Percentiles rank a stretch among this genome's conserved stretches.
Conservation (phyloP, 2,329 filamentous ascomycete genomes). For the Fonsecaea pugnacius region DNA sequence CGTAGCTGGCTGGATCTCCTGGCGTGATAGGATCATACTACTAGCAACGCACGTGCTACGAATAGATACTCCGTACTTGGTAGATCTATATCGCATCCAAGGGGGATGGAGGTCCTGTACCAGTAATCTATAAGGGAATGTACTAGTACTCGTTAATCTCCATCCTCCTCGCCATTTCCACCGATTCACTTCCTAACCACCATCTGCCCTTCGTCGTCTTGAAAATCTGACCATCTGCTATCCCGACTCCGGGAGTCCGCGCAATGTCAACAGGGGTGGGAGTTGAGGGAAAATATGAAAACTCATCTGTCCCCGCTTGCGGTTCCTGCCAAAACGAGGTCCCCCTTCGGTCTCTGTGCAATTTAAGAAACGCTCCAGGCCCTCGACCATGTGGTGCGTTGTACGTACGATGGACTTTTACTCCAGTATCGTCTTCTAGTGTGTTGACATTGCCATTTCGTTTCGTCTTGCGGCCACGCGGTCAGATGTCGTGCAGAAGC, state of each 20-base stretch:
- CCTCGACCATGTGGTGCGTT: background rate
- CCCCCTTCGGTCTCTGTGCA: background rate
- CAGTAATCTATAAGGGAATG: too few relatives aligned
- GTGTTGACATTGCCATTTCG: background rate
- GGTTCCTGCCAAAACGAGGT: background rate
- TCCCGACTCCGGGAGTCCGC: slow-evolving; percentile 11
- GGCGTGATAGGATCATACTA: background rate
- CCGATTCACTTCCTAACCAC: slow-evolving; percentile 14
- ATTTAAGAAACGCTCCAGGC: background rate
- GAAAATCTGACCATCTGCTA: background rate
- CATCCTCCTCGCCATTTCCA: slow-evolving; percentile 19
- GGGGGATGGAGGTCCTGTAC: background rate
- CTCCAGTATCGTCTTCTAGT: background rate
- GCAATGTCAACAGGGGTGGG: background rate
- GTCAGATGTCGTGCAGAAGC: slow-evolving; percentile 9
- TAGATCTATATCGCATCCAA: background rate
- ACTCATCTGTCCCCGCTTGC: background rate
- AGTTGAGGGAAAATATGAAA: background rate
- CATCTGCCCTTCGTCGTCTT: slow-evolving; percentile 4
- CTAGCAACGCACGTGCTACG: background rate
- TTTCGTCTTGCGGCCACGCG: background rate
- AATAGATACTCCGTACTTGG: background rate
- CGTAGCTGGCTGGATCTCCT: background rate
- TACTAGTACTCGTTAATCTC: too few relatives aligned
- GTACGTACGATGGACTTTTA: background rate